A percentile compares a stretch with the other conserved stretches of the same genome.
phyloP scores from a whole-genome alignment of 202 grass and related monocot species.

The Dendrocalamus latiflorus region DNA sequence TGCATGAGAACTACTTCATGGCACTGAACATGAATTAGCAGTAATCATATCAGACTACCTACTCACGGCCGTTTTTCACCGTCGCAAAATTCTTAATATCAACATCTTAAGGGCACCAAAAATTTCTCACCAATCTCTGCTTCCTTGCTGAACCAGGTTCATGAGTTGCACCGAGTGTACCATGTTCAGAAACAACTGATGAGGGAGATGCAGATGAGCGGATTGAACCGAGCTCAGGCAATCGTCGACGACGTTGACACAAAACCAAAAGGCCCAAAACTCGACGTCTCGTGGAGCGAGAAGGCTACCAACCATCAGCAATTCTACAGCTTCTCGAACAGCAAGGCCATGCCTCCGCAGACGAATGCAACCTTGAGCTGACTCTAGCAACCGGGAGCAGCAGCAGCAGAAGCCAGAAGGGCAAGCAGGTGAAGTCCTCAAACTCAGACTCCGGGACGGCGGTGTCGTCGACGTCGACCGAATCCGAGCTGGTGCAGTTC shows the following conservation, averaged over 20 bases:
- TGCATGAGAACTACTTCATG: too few species aligned
- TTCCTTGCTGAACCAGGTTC: constrained; percentile 32
- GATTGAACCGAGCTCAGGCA: not conserved
- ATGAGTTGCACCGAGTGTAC: constrained; percentile 56
- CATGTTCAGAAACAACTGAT: constrained; percentile 37
- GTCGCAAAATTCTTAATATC: too few species aligned
- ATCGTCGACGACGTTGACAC: not conserved
- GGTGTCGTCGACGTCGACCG: constrained; percentile 47
- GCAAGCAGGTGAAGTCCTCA: too few species aligned
- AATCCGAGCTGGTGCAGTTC: constrained; percentile 31
- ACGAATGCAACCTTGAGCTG: constrained; percentile 35
- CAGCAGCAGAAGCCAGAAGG: too few species aligned
- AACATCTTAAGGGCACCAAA: too few species aligned
- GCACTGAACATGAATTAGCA: too few species aligned
- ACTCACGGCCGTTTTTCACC: too few species aligned
- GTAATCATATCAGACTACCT: too few species aligned
- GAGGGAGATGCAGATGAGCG: not conserved
- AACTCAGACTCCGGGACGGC: constrained; percentile 36
- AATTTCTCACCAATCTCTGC: not conserved
- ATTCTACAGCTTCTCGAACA: not conserved
- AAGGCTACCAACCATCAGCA: not conserved
- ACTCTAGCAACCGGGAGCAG: too few species aligned
- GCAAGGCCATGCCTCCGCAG: not conserved
- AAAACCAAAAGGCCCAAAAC: not conserved
- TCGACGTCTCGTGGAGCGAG: not conserved